Evolutionary conservation across 257 asterid genomes (phyloP).

Genomic region (Solanum gracilifrons): DNA sequence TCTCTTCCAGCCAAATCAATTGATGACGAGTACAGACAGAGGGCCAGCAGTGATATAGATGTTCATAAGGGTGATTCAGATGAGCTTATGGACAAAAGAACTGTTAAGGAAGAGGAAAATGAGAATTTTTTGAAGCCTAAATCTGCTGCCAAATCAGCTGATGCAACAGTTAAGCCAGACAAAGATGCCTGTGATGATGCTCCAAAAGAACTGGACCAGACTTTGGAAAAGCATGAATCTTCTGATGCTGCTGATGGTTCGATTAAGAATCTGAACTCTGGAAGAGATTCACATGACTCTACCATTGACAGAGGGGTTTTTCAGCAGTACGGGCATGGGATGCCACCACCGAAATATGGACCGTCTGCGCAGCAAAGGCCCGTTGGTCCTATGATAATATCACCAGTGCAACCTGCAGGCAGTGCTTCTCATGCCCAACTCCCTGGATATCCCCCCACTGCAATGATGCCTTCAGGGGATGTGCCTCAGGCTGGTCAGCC

Average conservation of each 20-base stretch:
- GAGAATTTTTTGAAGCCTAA: slow-evolving; percentile 20
- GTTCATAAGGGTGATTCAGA: slow-evolving; percentile 28
- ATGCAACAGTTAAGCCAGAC: slow-evolving; percentile 17
- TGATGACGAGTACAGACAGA: slow-evolving; percentile 15
- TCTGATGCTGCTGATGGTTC: slow-evolving; percentile 16
- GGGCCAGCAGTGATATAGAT: slow-evolving; percentile 12
- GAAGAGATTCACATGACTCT: neutral
- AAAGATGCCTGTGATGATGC: slow-evolving; percentile 5
- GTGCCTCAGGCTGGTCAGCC: slow-evolving; percentile 28
- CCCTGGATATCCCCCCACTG: slow-evolving; percentile 24
- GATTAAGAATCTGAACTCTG: neutral
- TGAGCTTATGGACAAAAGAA: slow-evolving; percentile 32
- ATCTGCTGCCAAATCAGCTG: slow-evolving; percentile 30
- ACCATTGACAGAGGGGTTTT: neutral
- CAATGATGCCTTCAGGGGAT: slow-evolving; percentile 27
- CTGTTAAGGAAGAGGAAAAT: slow-evolving; percentile 21
- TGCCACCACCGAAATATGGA: slow-evolving; percentile 20
- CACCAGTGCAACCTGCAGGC: slow-evolving; percentile 3
- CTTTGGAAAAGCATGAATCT: neutral
- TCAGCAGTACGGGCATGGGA: slow-evolving; percentile 13
- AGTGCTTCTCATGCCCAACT: slow-evolving; percentile 15
- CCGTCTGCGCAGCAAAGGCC: slow-evolving; percentile 8
- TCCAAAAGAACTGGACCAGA: neutral
- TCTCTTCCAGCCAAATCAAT: slow-evolving; percentile 21
- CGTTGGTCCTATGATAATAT: slow-evolving; percentile 11